Evolutionary conservation across 164 flowering plant species (phyloP).

Genomic region (Vitis rupestris): DNA sequence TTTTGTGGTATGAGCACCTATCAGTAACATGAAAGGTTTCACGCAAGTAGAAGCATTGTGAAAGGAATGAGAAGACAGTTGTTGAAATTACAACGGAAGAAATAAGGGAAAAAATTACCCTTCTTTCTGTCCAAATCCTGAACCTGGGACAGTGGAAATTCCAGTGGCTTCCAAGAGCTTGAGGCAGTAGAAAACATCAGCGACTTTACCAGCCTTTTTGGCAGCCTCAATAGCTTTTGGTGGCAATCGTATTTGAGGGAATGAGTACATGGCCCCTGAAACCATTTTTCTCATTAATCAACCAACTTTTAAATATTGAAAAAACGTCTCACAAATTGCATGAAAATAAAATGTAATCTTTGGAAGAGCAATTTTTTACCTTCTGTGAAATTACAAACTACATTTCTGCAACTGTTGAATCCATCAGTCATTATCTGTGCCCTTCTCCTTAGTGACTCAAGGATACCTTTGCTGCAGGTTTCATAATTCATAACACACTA

Average conservation of each 20-base stretch:
- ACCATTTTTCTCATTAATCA: conserved; percentile 5
- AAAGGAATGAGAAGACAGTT: background rate
- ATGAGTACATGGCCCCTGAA: conserved; percentile 98
- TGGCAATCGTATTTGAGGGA: conserved; percentile 94
- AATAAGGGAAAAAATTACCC: conserved; percentile 48
- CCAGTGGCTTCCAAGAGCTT: conserved; percentile 97
- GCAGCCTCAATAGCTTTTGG: conserved; percentile 93
- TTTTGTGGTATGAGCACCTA: background rate
- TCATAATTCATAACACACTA: background rate
- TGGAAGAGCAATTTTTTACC: conserved; percentile 33
- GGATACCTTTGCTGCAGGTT: conserved; percentile 78
- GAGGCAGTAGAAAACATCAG: conserved; percentile 97
- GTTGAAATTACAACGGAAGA: background rate
- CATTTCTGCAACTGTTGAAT: conserved; percentile 97
- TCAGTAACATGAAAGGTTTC: background rate
- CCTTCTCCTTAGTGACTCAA: conserved; percentile 87
- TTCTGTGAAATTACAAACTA: conserved; percentile 96
- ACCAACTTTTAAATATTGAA: background rate
- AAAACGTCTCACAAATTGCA: background rate
- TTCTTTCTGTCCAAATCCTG: conserved; percentile 98
- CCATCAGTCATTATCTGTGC: conserved; percentile 96
- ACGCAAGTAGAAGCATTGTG: background rate
- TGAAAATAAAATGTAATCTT: background rate
- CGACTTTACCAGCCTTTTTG: conserved; percentile 75
- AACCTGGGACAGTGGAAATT: conserved; percentile 98